Base-by-base conservation (phyloP, 2,329 filamentous ascomycete species). In the Camptophora hylomeconis region DNA sequence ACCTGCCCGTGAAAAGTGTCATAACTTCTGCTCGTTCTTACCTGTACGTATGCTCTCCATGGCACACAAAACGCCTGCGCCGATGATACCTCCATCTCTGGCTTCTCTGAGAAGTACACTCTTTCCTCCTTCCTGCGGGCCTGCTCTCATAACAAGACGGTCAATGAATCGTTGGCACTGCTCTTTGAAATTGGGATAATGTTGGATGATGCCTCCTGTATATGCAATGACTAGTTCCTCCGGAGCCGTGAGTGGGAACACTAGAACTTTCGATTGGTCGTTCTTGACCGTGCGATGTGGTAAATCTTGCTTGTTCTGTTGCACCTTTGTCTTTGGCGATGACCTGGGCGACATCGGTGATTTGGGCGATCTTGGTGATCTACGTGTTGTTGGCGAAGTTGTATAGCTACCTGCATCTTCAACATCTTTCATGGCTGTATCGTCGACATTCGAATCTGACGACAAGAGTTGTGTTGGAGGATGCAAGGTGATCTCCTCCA, bases 141-240 rank as follows among this genome's bases (percentile, higher is more conserved):
- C 54, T 12, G 54, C 57, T 18, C 54, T 47, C 54, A 60, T 58
- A 12, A 67, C 58, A 9, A 69, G 49, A 4, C 56, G 52, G 36
- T 82, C 72, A 27, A 86, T 62, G 46, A 79, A 79, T 9, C 54
- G 45, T 50, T 84, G 78, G 39, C 76, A 82, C 43, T 78, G 75
- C 24, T 60, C 54, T 22, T 80, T 60, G 52, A 81, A 84, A 42
- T 79, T 67, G 26, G 80, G 79, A 45, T 83, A 83, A 45, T 80
- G 72, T n/a, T 74, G 69, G 35, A 86, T 86, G 45, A 80, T 83
- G 5, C 79, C 77, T 17, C 80, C 80, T 0, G 80, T 83, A 47
- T 82, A 86, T 1, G 80, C 80, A 13, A 86, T 76, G 2, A 81
- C 73, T 17, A 87, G 51, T 42, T 81, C 75, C 36, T 72, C 64